Base-by-base conservation (phyloP, 176 grass and related monocot species). In the Triticum dicoccoides region DNA sequence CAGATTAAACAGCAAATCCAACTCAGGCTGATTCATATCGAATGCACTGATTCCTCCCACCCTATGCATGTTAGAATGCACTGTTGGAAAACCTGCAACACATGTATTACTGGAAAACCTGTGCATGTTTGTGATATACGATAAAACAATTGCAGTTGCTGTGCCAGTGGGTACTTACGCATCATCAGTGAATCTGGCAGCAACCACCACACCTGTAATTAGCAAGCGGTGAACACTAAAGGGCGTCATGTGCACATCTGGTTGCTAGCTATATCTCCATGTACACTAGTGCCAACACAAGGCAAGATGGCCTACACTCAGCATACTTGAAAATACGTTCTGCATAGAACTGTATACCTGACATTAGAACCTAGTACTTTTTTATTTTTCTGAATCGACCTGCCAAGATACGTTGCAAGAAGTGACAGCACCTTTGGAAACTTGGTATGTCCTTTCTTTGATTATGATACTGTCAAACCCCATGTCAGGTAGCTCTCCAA, bases 281-380 rank as follows among this genome's bases (percentile, higher is more conserved):
- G 83, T 98, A 98, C 83, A 95, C 80, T 45, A 93, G 91, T 58
- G 86, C 96, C 80, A 94, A 76, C n/a, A 98, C 88, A 86, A 95
- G 95, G 84, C 93, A 98, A 56, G 91, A 98, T 49, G 93, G 96
- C 65, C 96, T 95, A 76, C 96, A 98, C 42, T 92, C 88, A 9
- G 93, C 85, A n/a, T 98, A 98, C 84, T 98, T 98, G 87, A 93
- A 98, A 84, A 98, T 98, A 20, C 91, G 89, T 77, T 95, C 95
- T 33, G 91, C 83, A 33, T 98, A 95, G 11, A 82, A 89, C 51
- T 93, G 88, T 85, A 98, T 87, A 72, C 33, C 89, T 88, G 77
- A 98, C 76, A 30, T 85, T 86, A 17, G 86, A 86, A 83, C 78
- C 79, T 56, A 97, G 37, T 77, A 92, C 9, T 73, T 24, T 6